Base-by-base conservation (phyloP, 345 rosid species). In the Cardamine resedifolia region DNA sequence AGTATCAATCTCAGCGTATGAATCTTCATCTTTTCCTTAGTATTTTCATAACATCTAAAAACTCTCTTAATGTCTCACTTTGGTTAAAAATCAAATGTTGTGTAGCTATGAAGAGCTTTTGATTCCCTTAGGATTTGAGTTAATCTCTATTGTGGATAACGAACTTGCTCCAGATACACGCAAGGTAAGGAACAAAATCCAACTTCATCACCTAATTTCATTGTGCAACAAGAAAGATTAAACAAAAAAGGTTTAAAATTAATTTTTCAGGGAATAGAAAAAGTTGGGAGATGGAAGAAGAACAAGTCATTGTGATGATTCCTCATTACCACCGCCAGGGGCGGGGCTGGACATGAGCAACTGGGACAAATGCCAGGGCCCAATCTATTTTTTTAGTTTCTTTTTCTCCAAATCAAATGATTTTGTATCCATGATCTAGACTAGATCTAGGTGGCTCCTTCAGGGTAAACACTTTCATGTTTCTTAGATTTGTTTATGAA, bases 261-360 rank as follows among this genome's bases (percentile, higher is more conserved):
- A 47, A 36, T 3, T 21, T 44, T 57, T 53, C 85, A 89, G 93
- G 90, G 91, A 71, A 84, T 83, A 50, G 96, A 89, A 79, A 91
- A 84, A 85, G 77, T 86, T 72, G 96, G 93, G 24, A 79, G 93
- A 81, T 89, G 96, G 97, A 87, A 82, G 80, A 87, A 58, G 66
- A 69, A 72, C 63, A 50, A 50, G 68, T 27, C 16, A 50, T 4
- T 48, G 49, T 59, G 3, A 60, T 71, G 30, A 49, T 36, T 34
- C 34, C 30, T 44, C 45, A 7, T 19, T 43, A 31, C n/a, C n/a
- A n/a, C n/a, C n/a, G n/a, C n/a, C n/a, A n/a, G n/a, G n/a, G n/a
- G n/a, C n/a, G n/a, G n/a, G n/a, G n/a, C n/a, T n/a, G n/a, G n/a
- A n/a, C n/a, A n/a, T n/a, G n/a, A n/a, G n/a, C n/a, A n/a, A n/a